A percentile compares a stretch with the other conserved stretches of the same genome.
phyloP scores from a whole-genome alignment of 1,139 yeast genomes.

The Taphrina flavorubra region DNA sequence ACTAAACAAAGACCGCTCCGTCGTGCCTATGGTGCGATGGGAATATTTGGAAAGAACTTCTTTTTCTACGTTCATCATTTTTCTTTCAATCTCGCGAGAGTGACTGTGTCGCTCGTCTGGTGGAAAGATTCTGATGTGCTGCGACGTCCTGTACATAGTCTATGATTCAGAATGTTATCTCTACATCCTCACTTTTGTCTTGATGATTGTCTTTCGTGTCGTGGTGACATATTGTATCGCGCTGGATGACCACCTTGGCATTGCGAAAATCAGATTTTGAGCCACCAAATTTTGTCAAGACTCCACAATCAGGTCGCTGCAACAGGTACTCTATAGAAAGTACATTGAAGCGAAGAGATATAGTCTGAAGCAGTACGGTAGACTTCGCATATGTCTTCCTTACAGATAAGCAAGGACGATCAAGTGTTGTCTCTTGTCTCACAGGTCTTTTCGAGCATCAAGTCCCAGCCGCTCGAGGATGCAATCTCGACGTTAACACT shows the following conservation, averaged over 20 bases:
- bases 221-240: too few relatives aligned
- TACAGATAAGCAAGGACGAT: conserved; percentile 18
- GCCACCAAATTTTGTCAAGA: conserved; percentile 7
- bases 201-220: too few relatives aligned
- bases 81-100: conserved; percentile 18
- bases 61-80: not conserved
- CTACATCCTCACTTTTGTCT: not conserved
- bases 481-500: conserved; percentile 33
- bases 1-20: conserved; percentile 44
- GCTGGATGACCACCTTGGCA: too few relatives aligned
- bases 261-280: not conserved
- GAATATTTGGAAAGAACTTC: conserved; percentile 42
- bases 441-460: conserved; percentile 4
- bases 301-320: conserved; percentile 2
- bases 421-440: conserved; percentile 11
- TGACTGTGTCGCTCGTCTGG: conserved; percentile 2
- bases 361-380: not conserved
- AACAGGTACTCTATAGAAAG: not conserved
- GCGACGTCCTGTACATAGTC: not conserved
- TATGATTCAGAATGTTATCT: not conserved
- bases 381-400: not conserved
- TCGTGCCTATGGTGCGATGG: conserved; percentile 38
- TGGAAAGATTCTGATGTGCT: not conserved
- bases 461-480: conserved; percentile 6
- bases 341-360: not conserved